Evolutionary conservation across 139 green algal genomes (phyloP).

Genomic region (Coccomyxa sp.): DNA sequence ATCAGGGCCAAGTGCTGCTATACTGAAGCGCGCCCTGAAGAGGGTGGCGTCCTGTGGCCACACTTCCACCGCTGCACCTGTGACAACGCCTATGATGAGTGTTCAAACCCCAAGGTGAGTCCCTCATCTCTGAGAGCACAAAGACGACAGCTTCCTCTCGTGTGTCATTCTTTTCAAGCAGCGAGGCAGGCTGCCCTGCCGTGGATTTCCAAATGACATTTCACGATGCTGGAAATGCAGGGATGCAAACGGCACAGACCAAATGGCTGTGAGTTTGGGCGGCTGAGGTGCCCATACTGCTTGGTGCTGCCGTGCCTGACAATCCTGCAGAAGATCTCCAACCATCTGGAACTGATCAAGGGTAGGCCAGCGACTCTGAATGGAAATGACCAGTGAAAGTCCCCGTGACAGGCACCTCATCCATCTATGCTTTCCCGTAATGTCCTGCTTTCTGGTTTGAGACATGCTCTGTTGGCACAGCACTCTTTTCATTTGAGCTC

Average conservation of each 20-base stretch:
- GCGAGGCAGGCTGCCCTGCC: background rate
- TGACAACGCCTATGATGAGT: constrained; percentile 9
- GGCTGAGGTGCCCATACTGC: constrained; percentile 58
- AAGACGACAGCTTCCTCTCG: no score
- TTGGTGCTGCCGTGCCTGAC: constrained; percentile 47
- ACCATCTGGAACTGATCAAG: constrained; percentile 77
- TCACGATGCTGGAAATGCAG: background rate
- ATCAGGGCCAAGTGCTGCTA: constrained; percentile 32
- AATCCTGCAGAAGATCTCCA: constrained; percentile 64
- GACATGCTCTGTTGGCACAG: no score
- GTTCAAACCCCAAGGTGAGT: constrained; percentile 25
- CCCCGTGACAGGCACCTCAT: no score
- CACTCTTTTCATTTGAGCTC: no score
- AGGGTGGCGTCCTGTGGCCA: constrained; percentile 57
- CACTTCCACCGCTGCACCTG: constrained; percentile 59
- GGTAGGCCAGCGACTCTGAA: background rate
- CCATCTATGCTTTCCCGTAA: no score
- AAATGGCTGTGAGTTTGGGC: constrained; percentile 37
- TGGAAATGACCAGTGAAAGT: no score
- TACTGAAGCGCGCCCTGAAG: constrained; percentile 3
- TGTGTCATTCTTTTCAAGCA: no score
- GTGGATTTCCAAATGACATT: background rate
- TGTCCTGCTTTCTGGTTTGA: no score
- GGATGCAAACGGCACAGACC: constrained; percentile 59
- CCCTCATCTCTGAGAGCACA: background rate